Percentiles rank a stretch among this genome's conserved stretches.
These are phyloP conservation scores for Suillus tomentosus DNA, from an alignment of 768 basidiomycete species.

Conservation along the genomic window DNA sequence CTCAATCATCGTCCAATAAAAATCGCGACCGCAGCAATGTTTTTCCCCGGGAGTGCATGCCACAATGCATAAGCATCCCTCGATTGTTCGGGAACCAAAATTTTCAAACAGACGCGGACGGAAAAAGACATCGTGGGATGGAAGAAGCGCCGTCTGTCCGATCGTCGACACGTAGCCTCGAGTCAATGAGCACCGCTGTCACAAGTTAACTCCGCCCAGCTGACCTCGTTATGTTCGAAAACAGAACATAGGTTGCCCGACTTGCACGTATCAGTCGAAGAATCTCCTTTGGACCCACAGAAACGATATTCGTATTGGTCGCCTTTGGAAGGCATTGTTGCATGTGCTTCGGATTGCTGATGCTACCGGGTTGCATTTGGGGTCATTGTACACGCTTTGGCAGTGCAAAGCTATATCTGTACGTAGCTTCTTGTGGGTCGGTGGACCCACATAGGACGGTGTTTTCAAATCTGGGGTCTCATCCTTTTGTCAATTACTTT, in stretches of 20 bases:
- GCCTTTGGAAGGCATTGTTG: background rate
- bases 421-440: background rate
- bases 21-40: background rate
- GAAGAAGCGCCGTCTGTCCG: background rate
- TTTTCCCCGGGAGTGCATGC: background rate
- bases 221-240: background rate
- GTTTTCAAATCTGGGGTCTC: background rate
- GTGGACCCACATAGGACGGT: constrained; percentile 3
- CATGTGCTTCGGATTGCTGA: background rate
- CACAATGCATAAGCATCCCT: background rate
- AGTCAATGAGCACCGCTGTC: background rate
- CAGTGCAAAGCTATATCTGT: background rate
- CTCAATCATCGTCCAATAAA: background rate
- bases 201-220: background rate
- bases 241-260: background rate
- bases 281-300: background rate
- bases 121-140: background rate
- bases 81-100: background rate
- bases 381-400: background rate
- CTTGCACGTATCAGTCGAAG: background rate
- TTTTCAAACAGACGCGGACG: background rate
- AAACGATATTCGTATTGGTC: background rate
- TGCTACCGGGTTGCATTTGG: background rate
- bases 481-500: background rate
- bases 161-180: background rate